Conservation (phyloP, 208 protist genomes). For the Acanthamoeba triangularis region DNA sequence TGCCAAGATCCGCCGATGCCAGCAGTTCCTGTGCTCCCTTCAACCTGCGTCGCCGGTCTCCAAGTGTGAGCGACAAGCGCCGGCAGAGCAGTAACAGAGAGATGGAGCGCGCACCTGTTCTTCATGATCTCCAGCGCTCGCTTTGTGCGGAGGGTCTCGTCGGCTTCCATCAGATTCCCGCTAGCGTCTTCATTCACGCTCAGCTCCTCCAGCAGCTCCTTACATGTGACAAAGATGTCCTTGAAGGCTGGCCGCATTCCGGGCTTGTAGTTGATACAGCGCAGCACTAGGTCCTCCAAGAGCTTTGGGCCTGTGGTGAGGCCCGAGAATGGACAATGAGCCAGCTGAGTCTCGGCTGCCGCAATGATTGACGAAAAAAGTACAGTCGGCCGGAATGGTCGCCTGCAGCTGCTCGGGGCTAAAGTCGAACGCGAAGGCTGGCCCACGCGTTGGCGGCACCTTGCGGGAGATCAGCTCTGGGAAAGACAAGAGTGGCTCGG, state of each 20-base stretch:
- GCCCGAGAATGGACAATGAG: background rate
- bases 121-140: background rate
- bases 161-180: background rate
- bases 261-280: background rate
- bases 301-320: background rate
- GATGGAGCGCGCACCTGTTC: background rate
- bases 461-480: constrained; percentile 12
- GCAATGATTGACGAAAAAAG: background rate
- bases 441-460: background rate
- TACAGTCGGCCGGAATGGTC: background rate
- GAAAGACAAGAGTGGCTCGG: background rate
- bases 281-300: background rate
- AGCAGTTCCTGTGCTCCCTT: background rate
- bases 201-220: background rate
- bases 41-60: background rate
- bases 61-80: background rate
- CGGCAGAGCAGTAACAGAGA: background rate
- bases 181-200: background rate
- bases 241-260: background rate
- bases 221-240: background rate
- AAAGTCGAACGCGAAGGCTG: background rate
- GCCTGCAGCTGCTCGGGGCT: background rate
- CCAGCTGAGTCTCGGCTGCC: no score
- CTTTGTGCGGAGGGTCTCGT: background rate
- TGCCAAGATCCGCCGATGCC: background rate